Percentiles rank a stretch among this genome's conserved stretches.
Conservation (phyloP, 345 rosid species). For the Acer negundo region DNA sequence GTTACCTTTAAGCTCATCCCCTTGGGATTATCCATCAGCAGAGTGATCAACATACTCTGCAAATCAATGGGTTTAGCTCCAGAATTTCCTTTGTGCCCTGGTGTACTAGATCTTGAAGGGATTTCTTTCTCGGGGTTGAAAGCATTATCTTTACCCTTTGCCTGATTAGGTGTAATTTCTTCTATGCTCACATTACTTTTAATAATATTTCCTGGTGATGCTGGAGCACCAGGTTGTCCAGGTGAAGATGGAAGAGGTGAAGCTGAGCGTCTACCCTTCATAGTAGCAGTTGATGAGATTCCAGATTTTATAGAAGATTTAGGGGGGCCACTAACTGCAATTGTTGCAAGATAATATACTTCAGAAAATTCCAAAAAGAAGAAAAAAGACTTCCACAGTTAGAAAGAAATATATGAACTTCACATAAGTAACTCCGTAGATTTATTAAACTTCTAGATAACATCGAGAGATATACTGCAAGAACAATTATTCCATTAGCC, state of each 20-base stretch:
- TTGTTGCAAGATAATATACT: slow-evolving; percentile 25
- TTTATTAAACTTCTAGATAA: slow-evolving; percentile 23
- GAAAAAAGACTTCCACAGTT: background rate
- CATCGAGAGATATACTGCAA: slow-evolving; percentile 3
- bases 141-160: slow-evolving; percentile 53
- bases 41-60: slow-evolving; percentile 55
- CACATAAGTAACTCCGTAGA: slow-evolving; percentile 7
- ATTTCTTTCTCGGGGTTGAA: slow-evolving; percentile 55
- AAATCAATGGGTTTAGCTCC: slow-evolving; percentile 59
- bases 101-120: slow-evolving; percentile 39
- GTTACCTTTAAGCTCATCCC: slow-evolving; percentile 88
- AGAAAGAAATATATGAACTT: slow-evolving; percentile 5
- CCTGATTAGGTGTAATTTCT: slow-evolving; percentile 37
- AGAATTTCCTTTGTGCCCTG: slow-evolving; percentile 42
- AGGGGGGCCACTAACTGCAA: slow-evolving; percentile 44
- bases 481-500: slow-evolving; percentile 2
- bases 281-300: slow-evolving; percentile 38
- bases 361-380: slow-evolving; percentile 6
- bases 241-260: slow-evolving; percentile 77
- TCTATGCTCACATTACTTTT: slow-evolving; percentile 44
- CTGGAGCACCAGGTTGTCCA: slow-evolving; percentile 48
- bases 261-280: slow-evolving; percentile 57
- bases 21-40: slow-evolving; percentile 71
- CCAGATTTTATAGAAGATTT: slow-evolving; percentile 61
- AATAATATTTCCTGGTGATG: slow-evolving; percentile 57